Conservation (phyloP, 208 protist species). For the Wallacemonas sp. region DNA sequence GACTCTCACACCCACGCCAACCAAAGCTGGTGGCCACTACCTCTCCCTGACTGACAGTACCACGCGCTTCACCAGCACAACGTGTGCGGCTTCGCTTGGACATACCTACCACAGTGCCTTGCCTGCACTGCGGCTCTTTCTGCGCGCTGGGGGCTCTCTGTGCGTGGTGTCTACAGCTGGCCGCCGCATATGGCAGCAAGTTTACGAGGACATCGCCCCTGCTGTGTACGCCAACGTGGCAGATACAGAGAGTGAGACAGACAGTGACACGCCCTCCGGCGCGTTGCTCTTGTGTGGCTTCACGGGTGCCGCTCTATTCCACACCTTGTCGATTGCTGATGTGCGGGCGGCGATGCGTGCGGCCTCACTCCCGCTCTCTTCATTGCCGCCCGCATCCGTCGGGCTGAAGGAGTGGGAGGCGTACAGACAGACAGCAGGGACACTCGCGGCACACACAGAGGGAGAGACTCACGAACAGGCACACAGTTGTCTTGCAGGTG, state of each 20-base stretch:
- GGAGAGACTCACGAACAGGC: too few relatives aligned
- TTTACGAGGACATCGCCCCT: constrained; percentile 52
- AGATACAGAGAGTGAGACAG: too few relatives aligned
- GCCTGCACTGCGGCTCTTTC: constrained; percentile 29
- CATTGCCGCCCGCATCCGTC: constrained; percentile 27
- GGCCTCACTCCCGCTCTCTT: too few relatives aligned
- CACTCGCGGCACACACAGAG: not conserved
- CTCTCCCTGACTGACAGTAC: constrained; percentile 32
- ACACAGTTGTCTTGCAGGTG: too few relatives aligned
- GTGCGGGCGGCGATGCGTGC: constrained; percentile 17
- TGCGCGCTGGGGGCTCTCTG: constrained; percentile 37
- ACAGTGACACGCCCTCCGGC: constrained; percentile 19
- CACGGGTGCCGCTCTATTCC: constrained; percentile 56
- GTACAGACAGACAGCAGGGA: constrained; percentile 28
- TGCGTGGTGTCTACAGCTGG: constrained; percentile 63
- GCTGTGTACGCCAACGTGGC: constrained; percentile 34
- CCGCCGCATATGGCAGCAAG: constrained; percentile 43
- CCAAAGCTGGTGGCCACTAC: constrained; percentile 46
- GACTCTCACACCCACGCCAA: constrained; percentile 53
- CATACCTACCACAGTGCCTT: constrained; percentile 42
- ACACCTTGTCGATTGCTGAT: constrained; percentile 5
- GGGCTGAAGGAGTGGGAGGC: constrained; percentile 48
- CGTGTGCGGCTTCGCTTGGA: not conserved
- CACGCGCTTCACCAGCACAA: constrained; percentile 11
- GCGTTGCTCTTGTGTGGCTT: constrained; percentile 59